Evolutionary conservation across 2,329 filamentous ascomycete genomes (phyloP), one percentile per base, ranked within the genome.

Genomic region (Rutstroemia sydowiana): DNA sequence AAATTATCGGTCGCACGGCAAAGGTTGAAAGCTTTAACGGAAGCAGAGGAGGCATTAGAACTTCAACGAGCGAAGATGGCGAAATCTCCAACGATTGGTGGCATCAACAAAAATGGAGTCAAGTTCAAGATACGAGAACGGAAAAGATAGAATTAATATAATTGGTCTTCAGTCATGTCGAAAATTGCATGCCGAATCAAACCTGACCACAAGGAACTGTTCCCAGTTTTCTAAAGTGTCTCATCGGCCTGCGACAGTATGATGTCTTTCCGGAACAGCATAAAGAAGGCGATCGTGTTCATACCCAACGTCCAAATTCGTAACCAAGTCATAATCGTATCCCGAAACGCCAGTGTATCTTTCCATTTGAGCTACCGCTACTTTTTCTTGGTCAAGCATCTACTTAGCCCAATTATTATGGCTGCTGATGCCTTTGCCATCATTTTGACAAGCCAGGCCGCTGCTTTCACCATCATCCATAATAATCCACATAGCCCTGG

Each of bases 91-190:
- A 84, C 80, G 2, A 74, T 76, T 5, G 78, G 78, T 34, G 78
- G 79, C 13, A 62, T 73, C n/a, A 82, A 77, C 26, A 81, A 79
- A 64, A 71, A 72, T 36, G 81, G 81, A 21, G 76, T 76, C 66
- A 83, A 80, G 69, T 75, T 82, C 57, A 82, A 81, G 71, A 73
- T 83, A 51, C 75, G 78, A 57, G 73, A 79, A 65, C 73, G 81
- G 57, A 85, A 85, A 72, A 73, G 78, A 61, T 68, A 53, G 49
- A 41, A 30, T 52, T 56, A 53, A 39, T 59, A 39, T 55, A 57
- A 61, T 53, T 60, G 57, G 53, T 34, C 54, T 48, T 56, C 59
- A 57, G 53, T 46, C 60, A 63, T 61, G 57, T 50, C 60, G 59
- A 62, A 63, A 49, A 39, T 43, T 60, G 55, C 55, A 61, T 61